These are phyloP conservation scores for Daldinia eschscholtzii DNA, from an alignment of 2,329 filamentous ascomycete genomes.

Conservation along the genomic window DNA sequence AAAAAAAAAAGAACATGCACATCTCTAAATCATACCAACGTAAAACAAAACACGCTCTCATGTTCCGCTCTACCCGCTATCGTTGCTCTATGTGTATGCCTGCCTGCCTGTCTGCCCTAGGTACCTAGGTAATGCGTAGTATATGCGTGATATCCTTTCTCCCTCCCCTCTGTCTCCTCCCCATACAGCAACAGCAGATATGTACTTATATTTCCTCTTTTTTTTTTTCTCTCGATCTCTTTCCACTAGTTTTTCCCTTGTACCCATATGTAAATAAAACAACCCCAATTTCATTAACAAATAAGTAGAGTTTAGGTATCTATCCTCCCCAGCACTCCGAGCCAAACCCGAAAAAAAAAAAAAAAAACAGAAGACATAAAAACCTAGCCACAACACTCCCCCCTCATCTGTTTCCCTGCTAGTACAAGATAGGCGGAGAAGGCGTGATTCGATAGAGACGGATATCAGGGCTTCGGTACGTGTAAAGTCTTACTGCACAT, in stretches of 20 bases:
- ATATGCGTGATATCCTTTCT: constrained; percentile 2
- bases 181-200: not conserved
- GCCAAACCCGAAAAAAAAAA: constrained; percentile 1
- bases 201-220: not conserved
- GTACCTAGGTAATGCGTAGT: not conserved
- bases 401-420: not conserved
- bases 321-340: constrained; percentile 8
- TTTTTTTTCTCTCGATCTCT: not conserved
- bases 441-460: not conserved
- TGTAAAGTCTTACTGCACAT: constrained; percentile 97
- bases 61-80: not conserved
- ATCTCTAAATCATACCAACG: not conserved
- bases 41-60: not conserved
- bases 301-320: constrained; percentile 9
- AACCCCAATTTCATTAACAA: not conserved
- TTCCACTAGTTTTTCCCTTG: not conserved
- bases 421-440: not conserved
- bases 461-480: constrained; percentile 84
- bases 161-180: not conserved
- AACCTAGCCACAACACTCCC: not conserved
- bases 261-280: constrained; percentile 1
- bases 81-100: constrained; percentile 2
- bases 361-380: not conserved
- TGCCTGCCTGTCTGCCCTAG: not conserved
- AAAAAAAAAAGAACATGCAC: not conserved